A percentile compares a stretch with the other conserved stretches of the same genome.
Conservation (phyloP, 1,284 basidiomycete species). For the Trametes pubescens region DNA sequence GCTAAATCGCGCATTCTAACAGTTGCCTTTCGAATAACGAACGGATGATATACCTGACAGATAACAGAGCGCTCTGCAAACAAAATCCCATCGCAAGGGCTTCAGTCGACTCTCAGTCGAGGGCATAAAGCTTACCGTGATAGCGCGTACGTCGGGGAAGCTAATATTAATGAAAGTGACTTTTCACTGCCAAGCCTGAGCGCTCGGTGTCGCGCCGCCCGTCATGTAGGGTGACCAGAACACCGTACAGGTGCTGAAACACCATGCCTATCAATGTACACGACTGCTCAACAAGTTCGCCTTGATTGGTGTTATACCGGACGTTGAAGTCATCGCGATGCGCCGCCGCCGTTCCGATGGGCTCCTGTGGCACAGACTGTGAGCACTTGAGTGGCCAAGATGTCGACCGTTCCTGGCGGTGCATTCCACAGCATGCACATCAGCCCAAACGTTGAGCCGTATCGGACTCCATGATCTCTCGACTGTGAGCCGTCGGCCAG, state of each 20-base stretch:
- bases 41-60: background rate
- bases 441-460: conserved; percentile 21
- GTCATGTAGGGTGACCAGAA: background rate
- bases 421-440: conserved; percentile 5
- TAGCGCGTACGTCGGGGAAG: background rate
- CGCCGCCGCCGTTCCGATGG: background rate
- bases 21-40: conserved; percentile 4
- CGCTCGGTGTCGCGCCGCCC: background rate
- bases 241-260: background rate
- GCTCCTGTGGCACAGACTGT: background rate
- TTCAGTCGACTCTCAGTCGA: too few relatives aligned
- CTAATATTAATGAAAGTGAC: background rate
- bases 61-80: conserved; percentile 8
- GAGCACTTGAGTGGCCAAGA: background rate
- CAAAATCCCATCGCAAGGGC: background rate
- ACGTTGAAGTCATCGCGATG: background rate
- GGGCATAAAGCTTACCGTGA: background rate
- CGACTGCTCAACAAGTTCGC: background rate
- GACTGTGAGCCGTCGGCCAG: conserved; percentile 13
- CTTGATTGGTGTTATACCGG: background rate
- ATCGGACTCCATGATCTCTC: conserved; percentile 21
- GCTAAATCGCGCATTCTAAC: background rate
- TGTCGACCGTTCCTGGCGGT: conserved; percentile 17
- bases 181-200: background rate
- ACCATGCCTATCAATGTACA: background rate